Evolutionary conservation across 257 asterid species (phyloP), one percentile per base, ranked within the genome.

Genomic region (Lycium ferocissimum): DNA sequence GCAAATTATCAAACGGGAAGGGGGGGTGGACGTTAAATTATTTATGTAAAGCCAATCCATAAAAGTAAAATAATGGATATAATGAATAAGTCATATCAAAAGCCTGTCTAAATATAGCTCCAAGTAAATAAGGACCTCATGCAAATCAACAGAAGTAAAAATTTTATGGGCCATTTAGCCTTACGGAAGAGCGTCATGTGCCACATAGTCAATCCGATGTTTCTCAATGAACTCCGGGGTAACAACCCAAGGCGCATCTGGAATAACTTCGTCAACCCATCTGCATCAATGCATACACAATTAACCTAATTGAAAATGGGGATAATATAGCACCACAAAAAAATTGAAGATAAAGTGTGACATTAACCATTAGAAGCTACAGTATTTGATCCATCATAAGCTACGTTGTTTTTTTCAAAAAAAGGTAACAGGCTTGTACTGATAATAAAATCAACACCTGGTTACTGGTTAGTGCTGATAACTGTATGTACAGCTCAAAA

Each of bases 231-330:
- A 96, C 88, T 95, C 99, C 73, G 92, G 98, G 83, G 92, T 89
- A 86, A 94, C 88, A 84, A 96, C 98, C 99, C 99, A 96, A 8
- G 98, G 98, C 7, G 99, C 97, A 91, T 93, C 98, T 72, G 97
- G 98, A 83, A 96, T 94, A 87, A 96, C 99, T 91, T 96, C 99
- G 82, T 96, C 99, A 86, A 96, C 99, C 99, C 99, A 96, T 93
- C 99, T 96, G 91, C 87, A 87, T 10, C 62, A 87, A 73, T 53
- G 65, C 20, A 51, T 49, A 85, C 56, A 69, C 54, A 86, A 53
- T 85, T 22, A 70, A 75, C 22, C 85, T 40, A 62, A 33, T 38
- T 76, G 7, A 73, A 38, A 18, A 53, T 4, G 43, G 12, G 43
- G 71, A 63, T 37, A 22, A 63, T 26, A 65, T 10, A 65, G 63